Evolutionary conservation across 495 filamentous ascomycete genomes (phyloP).

Genomic region (Neurospora sp.): DNA sequence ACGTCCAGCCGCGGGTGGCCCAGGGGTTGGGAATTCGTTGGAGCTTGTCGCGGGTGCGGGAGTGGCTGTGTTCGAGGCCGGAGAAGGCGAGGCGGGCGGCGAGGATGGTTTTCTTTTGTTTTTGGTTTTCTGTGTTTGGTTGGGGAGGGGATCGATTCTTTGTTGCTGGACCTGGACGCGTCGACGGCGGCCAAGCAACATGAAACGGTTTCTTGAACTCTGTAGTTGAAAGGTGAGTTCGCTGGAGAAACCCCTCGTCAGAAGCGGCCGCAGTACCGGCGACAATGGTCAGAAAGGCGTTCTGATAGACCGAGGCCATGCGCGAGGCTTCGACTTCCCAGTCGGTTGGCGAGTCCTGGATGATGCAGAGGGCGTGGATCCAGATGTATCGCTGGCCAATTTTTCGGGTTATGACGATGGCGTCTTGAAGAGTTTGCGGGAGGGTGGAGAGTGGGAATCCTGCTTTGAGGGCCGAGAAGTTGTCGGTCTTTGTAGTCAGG

Average conservation of each 20-base stretch:
- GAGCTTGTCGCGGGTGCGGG: neutral
- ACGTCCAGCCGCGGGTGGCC: conserved; percentile 1
- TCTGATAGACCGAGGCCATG: conserved; percentile 3
- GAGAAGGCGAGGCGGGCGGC: neutral
- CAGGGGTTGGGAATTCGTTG: neutral
- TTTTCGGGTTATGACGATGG: neutral
- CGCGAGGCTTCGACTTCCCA: conserved; percentile 5
- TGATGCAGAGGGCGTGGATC: conserved; percentile 1
- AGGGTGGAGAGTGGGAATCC: neutral
- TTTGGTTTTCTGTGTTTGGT: neutral
- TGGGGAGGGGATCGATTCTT: neutral
- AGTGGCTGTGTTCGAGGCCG: neutral
- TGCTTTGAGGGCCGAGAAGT: neutral
- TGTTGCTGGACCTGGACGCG: no score
- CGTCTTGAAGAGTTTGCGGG: neutral
- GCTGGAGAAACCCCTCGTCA: neutral
- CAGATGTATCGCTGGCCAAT: neutral
- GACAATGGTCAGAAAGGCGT: neutral
- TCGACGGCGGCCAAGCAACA: neutral
- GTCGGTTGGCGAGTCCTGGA: neutral
- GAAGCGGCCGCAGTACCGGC: neutral
- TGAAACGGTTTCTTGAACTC: neutral
- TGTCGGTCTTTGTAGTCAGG: neutral
- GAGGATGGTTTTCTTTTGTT: neutral
- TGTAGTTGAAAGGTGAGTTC: neutral